Percentiles rank a stretch among this genome's conserved stretches.
These are phyloP conservation scores for Phytophthora hibernalis DNA, from an alignment of 352 stramenopile genomes.

Conservation along the genomic window DNA sequence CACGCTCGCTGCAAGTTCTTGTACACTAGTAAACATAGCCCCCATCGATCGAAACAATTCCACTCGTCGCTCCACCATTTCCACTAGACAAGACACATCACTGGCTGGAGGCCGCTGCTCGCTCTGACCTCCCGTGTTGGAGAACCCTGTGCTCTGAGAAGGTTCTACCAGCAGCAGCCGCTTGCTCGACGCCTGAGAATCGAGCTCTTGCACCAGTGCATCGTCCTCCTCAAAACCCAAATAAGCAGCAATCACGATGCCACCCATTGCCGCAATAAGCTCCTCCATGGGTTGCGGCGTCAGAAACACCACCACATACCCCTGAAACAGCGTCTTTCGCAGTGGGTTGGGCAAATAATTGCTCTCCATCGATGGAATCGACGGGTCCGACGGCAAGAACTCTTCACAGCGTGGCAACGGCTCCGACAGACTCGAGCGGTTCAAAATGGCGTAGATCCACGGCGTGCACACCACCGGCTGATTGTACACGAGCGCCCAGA, in stretches of 20 bases:
- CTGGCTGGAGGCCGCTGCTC: conserved; percentile 39
- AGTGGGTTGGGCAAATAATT: conserved; percentile 82
- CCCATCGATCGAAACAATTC: conserved; percentile 68
- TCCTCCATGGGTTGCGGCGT: conserved; percentile 78
- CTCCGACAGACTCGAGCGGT: conserved; percentile 77
- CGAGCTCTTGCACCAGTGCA: conserved; percentile 59
- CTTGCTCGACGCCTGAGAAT: conserved; percentile 53
- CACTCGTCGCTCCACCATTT: conserved; percentile 64
- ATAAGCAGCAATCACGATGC: conserved; percentile 71
- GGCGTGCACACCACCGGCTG: conserved; percentile 83
- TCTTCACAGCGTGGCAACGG: conserved; percentile 79
- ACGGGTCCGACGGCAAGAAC: conserved; percentile 70
- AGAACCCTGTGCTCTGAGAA: conserved; percentile 56
- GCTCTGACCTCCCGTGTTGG: conserved; percentile 57
- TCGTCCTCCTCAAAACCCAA: conserved; percentile 61
- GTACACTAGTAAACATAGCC: conserved; percentile 76
- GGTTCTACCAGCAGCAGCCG: conserved; percentile 75
- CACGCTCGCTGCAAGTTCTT: conserved; percentile 83
- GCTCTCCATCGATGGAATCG: conserved; percentile 56
- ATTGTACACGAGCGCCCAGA: conserved; percentile 88
- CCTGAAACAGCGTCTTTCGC: conserved; percentile 78
- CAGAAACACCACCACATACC: conserved; percentile 81
- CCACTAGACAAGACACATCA: conserved; percentile 17
- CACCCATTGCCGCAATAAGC: conserved; percentile 78
- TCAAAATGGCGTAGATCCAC: conserved; percentile 84